Base-by-base conservation (phyloP, 192 early-diverging fungal genomes). In the Mortierella alpina region DNA sequence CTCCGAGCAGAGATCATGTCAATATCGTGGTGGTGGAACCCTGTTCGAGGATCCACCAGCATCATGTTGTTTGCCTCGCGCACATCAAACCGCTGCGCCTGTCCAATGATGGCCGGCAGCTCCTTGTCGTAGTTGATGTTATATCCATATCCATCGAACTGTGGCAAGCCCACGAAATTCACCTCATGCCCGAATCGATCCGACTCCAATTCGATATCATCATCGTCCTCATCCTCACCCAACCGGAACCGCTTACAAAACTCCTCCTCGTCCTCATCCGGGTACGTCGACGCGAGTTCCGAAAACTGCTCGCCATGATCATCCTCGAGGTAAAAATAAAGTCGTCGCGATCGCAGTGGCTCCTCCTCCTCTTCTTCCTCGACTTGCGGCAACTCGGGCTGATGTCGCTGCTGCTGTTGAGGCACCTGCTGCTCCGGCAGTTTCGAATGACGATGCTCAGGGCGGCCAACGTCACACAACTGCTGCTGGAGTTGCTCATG, bases 401-500 rank as follows among this genome's bases (percentile, higher is more conserved):
- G 48, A n/a, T 18, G 46, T 31, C 7, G 14, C 61, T 20, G 61
- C 61, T 48, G n/a, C 8, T 48, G 14, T 42, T 23, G 48, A 50
- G 6, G 8, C 18, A 31, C 62, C 47, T 39, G 17, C 45, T 48
- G 20, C 31, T 31, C 31, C 31, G 31, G 31, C 31, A 31, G 3
- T 31, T 31, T 31, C 1, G 31, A 31, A 31, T 31, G 31, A 31
- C 31, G 31, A 31, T 3, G 31, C 31, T 31, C 31, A 31, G 31
- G 31, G 1, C 31, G 31, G 31, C 31, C 3, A 31, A 31, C 31
- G 31, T 3, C 31, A 31, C 31, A 31, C 31, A 31, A 31, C 41
- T 68, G 41, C 44, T 59, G n/a, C 55, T 59, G 56, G 12, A 63
- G 48, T 50, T 59, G 56, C 55, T 48, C n/a, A 14, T 68, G 66